Conservation (phyloP, 495 filamentous ascomycete genomes). For the Aspergillus coremiiformis region DNA sequence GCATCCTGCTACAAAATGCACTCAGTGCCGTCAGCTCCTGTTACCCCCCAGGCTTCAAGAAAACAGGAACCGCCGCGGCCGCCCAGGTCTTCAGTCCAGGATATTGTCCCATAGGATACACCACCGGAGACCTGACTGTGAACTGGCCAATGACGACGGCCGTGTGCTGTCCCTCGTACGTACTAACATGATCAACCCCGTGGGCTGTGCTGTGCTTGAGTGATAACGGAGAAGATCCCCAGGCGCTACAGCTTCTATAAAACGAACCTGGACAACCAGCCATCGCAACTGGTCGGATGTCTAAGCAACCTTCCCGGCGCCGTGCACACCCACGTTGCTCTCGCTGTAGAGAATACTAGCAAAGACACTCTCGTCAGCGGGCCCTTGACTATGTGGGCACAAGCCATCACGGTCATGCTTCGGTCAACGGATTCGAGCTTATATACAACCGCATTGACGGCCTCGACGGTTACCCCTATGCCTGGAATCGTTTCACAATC, state of each 20-base stretch:
- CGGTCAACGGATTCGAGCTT: conserved; percentile 5
- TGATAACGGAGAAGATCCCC: too few species aligned
- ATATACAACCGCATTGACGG: neutral
- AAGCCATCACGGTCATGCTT: conserved; percentile 13
- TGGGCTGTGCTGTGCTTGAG: too few species aligned
- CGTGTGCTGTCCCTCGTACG: conserved; percentile 16
- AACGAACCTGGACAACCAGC: too few species aligned
- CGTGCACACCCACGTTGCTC: too few species aligned
- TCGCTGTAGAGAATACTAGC: neutral
- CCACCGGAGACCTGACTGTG: conserved; percentile 10
- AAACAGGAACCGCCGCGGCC: neutral
- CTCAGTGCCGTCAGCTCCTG: conserved; percentile 2
- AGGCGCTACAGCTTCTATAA: too few species aligned
- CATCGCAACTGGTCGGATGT: too few species aligned
- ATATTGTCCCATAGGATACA: conserved; percentile 16
- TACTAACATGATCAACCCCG: too few species aligned
- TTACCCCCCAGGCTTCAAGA: conserved; percentile 11
- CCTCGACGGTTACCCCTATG: too few species aligned
- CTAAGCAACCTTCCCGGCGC: too few species aligned
- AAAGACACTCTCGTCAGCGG: conserved; percentile 4
- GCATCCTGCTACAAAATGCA: conserved; percentile 19
- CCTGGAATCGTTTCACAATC: too few species aligned
- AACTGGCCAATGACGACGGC: conserved; percentile 8
- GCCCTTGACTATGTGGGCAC: conserved; percentile 24
- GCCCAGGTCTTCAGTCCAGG: conserved; percentile 13